These are phyloP conservation scores for Eutrema heterophyllum DNA, from an alignment of 345 rosid species.

Conservation along the genomic window DNA sequence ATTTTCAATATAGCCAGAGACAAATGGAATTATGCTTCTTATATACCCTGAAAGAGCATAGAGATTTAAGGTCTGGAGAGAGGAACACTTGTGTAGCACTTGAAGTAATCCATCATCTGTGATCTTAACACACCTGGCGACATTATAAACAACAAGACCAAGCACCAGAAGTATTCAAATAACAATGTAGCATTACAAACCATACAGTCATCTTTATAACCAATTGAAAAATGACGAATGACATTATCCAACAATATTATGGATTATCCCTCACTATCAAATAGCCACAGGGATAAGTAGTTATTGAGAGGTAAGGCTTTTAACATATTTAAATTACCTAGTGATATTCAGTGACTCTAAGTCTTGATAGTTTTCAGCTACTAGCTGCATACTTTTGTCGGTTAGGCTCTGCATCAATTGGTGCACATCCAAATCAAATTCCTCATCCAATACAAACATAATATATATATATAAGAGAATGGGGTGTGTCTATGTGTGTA, in stretches of 20 bases:
- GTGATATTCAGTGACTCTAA: constrained; percentile 70
- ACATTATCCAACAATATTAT: not conserved
- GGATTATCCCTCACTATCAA: not conserved
- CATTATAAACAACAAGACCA: constrained; percentile 7
- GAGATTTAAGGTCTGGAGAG: constrained; percentile 66
- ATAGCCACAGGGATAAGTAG: not conserved
- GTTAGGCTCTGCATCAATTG: constrained; percentile 53
- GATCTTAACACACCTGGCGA: constrained; percentile 70
- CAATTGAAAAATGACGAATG: not conserved
- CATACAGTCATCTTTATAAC: not conserved
- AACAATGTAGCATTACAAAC: not conserved
- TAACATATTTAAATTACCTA: constrained; percentile 43
- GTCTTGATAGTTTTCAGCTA: constrained; percentile 64
- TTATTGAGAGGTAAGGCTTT: not conserved
- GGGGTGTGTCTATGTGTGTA: not conserved
- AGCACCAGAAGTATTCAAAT: not conserved
- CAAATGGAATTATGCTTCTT: not conserved
- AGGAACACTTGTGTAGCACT: constrained; percentile 55
- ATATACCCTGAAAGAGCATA: constrained; percentile 81
- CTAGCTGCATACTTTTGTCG: constrained; percentile 63
- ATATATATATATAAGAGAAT: not conserved
- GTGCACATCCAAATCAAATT: constrained; percentile 11
- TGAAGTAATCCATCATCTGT: constrained; percentile 74
- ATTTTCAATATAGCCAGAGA: not conserved
- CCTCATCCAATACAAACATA: not conserved